Base-by-base conservation (phyloP, 1,139 yeast species). In the Zhuliangozyma parablackwelliae region DNA sequence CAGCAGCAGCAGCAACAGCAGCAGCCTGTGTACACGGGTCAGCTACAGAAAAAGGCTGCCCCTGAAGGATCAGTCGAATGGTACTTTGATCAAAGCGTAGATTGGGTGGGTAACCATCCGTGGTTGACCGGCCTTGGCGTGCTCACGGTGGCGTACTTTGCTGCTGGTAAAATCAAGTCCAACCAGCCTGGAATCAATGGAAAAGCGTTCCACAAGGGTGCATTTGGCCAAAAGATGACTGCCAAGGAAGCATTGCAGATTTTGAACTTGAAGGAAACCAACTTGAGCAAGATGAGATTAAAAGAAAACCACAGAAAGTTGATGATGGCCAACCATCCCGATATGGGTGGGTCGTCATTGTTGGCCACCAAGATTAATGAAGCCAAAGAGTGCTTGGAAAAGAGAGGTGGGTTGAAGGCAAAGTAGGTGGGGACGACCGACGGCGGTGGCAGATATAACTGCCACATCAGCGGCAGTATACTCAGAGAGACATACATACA, bases 281-380 rank as follows among this genome's bases (percentile, higher is more conserved):
- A 80, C 24, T 69, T 92, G 50, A 75, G 84, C 11, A 81, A 83
- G 62, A 74, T 84, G 46, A 86, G 80, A 56, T 72, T 92, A 55
- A 90, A 92, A 63, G 97, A 90, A 46, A 87, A 86, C 37, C 98
- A 92, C 62, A 80, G 98, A 65, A 78, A 76, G 57, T 59, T 69
- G 43, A 85, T 87, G 66, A 89, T 92, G 96, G 71, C 92, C 59
- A 92, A 92, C 65, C 98, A 92, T 58, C 98, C 98, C 10, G 98
- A 92, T 66, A 86, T 94, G 57, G 98, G 98, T 36, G 98, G 98
- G 8, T 85, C 96, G 13, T 92, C 97, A 29, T 90, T 79, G 54
- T 62, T 92, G 56, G 98, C 98, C 43, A 90, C 97, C 34, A 92
- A 92, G 70, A 89, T 92, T 49, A 92, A 92, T 60, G 97, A 92